Evolutionary conservation across 2,329 filamentous ascomycete genomes (phyloP), one percentile per base, ranked within the genome.

Genomic region (Ceratocystiopsis sp.): DNA sequence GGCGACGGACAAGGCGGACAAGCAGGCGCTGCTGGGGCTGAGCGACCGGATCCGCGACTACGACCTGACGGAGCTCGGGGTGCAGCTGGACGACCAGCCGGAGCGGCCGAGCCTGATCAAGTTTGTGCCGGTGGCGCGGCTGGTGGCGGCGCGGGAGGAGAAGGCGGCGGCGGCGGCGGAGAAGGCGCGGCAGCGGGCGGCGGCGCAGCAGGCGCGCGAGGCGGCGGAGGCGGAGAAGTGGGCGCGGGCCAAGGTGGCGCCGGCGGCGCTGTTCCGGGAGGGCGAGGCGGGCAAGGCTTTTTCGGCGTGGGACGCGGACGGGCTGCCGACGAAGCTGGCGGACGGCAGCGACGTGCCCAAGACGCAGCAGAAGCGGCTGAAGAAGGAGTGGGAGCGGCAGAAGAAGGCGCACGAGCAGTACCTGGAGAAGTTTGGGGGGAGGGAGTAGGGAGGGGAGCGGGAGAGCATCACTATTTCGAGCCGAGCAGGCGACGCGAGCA

Each of bases 321-420:
- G 78, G 0, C 46, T 83, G 41, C 78, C 79, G 14, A 71, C 65
- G 0, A 70, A 67, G 52, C 73, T 80, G 52, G 66, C 64, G 21
- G 67, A 71, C 19, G 79, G 78, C 2, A 69, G 69, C 48, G 75
- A 79, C 51, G 59, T 84, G n/a, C 66, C 74, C 11, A 82, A 83
- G 62, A 73, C 66, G 44, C 66, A 66, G 52, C 56, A 55, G 34
- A 84, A 83, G 66, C 80, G 77, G 63, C 55, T 84, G 48, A 69
- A 61, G 56, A 84, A 84, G 62, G 74, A 78, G 46, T 83, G 77
- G 78, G 75, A 80, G 54, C 70, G 64, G 52, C 79, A 84, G 63
- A 80, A 77, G 64, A 82, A 79, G 63, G 50, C 69, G 50, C 72
- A 78, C 58, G 75, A 80, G 52, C 62, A 62, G 42, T 75, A 64